phyloP scores from a whole-genome alignment of 2,329 filamentous ascomycete genomes.

The Fusarium newnesense region DNA sequence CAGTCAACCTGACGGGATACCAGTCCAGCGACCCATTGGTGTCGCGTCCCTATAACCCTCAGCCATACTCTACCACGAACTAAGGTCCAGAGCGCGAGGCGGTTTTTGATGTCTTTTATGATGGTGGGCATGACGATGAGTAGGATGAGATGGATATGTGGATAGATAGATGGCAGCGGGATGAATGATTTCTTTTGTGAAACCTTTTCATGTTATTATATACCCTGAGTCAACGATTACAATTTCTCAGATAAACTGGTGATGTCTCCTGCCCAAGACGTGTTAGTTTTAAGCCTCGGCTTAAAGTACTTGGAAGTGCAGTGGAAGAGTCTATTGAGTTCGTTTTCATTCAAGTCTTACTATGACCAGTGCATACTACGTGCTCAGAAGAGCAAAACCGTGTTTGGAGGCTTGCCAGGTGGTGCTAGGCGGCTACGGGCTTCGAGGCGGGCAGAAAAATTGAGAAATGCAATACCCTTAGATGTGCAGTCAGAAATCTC shows the following conservation, averaged over 20 bases:
- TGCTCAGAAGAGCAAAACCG: no score
- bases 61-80: not conserved
- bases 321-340: no score
- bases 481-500: rapidly evolving
- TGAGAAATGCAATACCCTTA: not conserved
- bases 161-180: not conserved
- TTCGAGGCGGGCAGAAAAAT: not conserved
- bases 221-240: not conserved
- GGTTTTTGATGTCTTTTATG: not conserved
- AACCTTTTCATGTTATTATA: not conserved
- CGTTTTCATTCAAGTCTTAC: no score
- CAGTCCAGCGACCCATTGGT: conserved; percentile 5
- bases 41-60: conserved; percentile 1
- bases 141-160: not conserved
- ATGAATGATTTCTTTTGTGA: not conserved
- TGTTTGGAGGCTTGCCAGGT: no score
- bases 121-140: not conserved
- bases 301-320: no score
- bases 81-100: not conserved
- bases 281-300: no score
- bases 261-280: no score
- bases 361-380: no score
- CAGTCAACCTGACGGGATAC: conserved; percentile 14
- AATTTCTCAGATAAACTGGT: no score
- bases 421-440: no score